Percentiles rank a stretch among this genome's conserved stretches.
These are phyloP conservation scores for Capillidium heterosporum DNA, from an alignment of 371 early-diverging fungal genomes.

Conservation along the genomic window DNA sequence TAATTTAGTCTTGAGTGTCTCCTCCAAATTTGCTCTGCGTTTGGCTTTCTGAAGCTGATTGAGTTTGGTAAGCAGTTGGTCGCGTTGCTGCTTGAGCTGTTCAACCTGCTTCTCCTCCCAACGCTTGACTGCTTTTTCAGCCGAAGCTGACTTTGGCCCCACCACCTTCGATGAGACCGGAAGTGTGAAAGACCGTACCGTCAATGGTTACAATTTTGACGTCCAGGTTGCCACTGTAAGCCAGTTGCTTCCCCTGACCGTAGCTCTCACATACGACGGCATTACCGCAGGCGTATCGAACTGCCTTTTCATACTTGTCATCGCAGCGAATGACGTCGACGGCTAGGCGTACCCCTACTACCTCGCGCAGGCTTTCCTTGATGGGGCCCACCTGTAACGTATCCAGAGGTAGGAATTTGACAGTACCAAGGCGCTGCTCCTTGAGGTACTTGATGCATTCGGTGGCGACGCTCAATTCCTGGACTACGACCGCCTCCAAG, in stretches of 20 bases:
- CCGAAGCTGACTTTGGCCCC: constrained; percentile 13
- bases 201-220: constrained; percentile 87
- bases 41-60: constrained; percentile 48
- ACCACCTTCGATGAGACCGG: constrained; percentile 90
- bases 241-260: constrained; percentile 66
- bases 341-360: constrained; percentile 59
- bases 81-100: constrained; percentile 44
- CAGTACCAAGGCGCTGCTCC: constrained; percentile 81
- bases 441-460: constrained; percentile 77
- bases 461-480: constrained; percentile 51
- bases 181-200: constrained; percentile 88
- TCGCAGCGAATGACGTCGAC: constrained; percentile 80
- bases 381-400: constrained; percentile 47
- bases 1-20: constrained; percentile 32
- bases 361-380: constrained; percentile 61
- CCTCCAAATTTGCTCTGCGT: constrained; percentile 46
- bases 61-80: constrained; percentile 45
- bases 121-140: constrained; percentile 24
- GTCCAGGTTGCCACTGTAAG: constrained; percentile 55
- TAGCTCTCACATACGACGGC: constrained; percentile 77
- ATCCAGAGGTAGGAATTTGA: constrained; percentile 90
- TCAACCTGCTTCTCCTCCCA: constrained; percentile 87
- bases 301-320: constrained; percentile 46
- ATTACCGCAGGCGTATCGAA: constrained; percentile 77
- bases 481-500: constrained; percentile 66